Evolutionary conservation across 2,329 filamentous ascomycete species (phyloP), one percentile per base, ranked within the genome.

Genomic region (Coniella lustricola): DNA sequence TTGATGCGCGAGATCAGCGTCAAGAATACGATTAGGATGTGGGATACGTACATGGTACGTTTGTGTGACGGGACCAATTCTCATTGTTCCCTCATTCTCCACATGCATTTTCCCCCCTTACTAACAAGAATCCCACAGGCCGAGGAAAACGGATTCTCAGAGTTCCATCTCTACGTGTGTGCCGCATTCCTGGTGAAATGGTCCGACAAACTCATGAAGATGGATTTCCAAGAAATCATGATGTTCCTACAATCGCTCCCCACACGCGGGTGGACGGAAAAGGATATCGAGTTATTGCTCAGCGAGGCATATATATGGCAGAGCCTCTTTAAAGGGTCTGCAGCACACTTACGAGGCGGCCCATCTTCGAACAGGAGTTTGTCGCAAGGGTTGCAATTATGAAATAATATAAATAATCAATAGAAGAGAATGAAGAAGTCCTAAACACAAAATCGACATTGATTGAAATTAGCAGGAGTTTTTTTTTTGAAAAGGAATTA

Each of bases 281-380:
- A 97, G 71, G 93, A 98, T 62, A 95, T 98, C 59, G 93, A 97
- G 66, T 76, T 98, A 50, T 73, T 98, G 47, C 75, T 98, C 37
- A 96, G 90, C 62, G 93, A 98, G 70, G 93, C 93, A 3, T 98
- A 93, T 60, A 96, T 98, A 55, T 98, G 93, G 94, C 90, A 98
- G 71, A 95, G 88, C 62, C 73, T 98, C 38, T 98, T 96, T 70
- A 90, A 94, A 60, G 91, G 91, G 43, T 95, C 90, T 9, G 85
- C 89, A 47, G 94, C 93, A 33, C 93, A 98, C 71, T 72, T 98
- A 52, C 78, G 81, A 55, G 77, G 79, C 12, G 51, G 51, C 18
- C 51, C 51, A 8, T 73, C 66, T 1, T 63, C 66, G 4, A 69
- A 61, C 43, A 64, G 70, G 51, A 64, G 58, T 21, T 67, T 68